These are phyloP conservation scores for Takakia lepidozioides DNA, from an alignment of 225 moss, liverwort and hornwort genomes.

Conservation along the genomic window DNA sequence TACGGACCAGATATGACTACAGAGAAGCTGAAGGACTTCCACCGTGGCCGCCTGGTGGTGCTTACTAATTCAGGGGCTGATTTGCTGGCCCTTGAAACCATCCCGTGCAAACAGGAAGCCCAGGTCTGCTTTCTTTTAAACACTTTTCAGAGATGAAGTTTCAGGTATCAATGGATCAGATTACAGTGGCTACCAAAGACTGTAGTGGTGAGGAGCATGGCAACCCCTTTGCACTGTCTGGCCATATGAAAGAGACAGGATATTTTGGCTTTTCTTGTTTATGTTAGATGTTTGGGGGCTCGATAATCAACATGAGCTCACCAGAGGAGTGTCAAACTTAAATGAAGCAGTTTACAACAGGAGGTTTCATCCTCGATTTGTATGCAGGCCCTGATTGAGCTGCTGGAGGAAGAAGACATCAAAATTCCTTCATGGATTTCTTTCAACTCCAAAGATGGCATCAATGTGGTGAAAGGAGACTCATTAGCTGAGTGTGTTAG, in stretches of 20 bases:
- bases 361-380: too few species aligned
- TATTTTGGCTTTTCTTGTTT: too few species aligned
- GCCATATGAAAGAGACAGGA: too few species aligned
- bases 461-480: constrained; percentile 79
- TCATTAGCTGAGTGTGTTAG: constrained; percentile 58
- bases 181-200: too few species aligned
- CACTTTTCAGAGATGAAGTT: too few species aligned
- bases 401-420: constrained; percentile 72
- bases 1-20: constrained; percentile 75
- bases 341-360: too few species aligned
- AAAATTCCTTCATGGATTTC: constrained; percentile 71
- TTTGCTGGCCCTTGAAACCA: constrained; percentile 85
- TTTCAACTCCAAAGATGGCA: constrained; percentile 86
- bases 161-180: too few species aligned
- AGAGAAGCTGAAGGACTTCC: constrained; percentile 88
- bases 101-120: constrained; percentile 82
- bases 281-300: too few species aligned
- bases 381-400: constrained; percentile 81
- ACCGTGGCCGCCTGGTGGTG: constrained; percentile 61
- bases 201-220: too few species aligned
- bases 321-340: too few species aligned
- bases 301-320: too few species aligned
- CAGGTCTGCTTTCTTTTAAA: constrained; percentile 46
- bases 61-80: constrained; percentile 88
- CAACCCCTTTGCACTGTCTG: not conserved